Base-by-base conservation (phyloP, 148 eudicot species). In the Amaranthus cruentus region DNA sequence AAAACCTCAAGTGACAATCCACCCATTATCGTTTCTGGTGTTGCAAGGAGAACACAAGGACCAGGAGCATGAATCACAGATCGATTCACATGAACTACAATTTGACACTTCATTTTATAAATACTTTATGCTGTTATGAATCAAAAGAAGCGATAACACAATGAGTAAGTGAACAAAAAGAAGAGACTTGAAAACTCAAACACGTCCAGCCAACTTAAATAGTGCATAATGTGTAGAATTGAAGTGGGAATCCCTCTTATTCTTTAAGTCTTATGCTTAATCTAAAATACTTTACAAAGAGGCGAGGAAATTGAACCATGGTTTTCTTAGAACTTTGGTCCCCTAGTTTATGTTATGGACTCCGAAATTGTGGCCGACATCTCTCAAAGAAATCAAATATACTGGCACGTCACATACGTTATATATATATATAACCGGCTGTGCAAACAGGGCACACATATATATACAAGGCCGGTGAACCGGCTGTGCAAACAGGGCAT, bases 1-100 rank as follows among this genome's bases (percentile, higher is more conserved):
- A 96, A 92, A 72, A 90, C 96, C 77, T 96, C 94, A 68, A 92
- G 92, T 53, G 99, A 96, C 79, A 96, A 96, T 13, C 99, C 99
- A 47, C 92, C 96, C 66, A 85, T 88, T 74, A 96, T 73, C 96
- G 87, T 92, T 65, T 96, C 99, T 6, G 99, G 99, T 44, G 99
- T 88, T 68, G 99, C 99, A 80, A 95, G 90, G 52, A 92, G 97
- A 82, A 95, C 97, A 79, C 99, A 95, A 73, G 94, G 92, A 75
- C 97, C 99, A 47, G 91, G 88, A 75, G 85, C 93, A 83, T 87
- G 81, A 80, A 96, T 85, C 87, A 96, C 18, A 47, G 97, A 88
- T 28, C 92, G 99, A 55, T 96, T 28, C 1, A 28, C 38, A 28
- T 51, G 38, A 65, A 47, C 53, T 47, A 1, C 2, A 42, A 2